A percentile compares a stretch with the other conserved stretches of the same genome.
Evolutionary conservation across 495 filamentous ascomycete genomes (phyloP).

Genomic region (Penicillium soppii): DNA sequence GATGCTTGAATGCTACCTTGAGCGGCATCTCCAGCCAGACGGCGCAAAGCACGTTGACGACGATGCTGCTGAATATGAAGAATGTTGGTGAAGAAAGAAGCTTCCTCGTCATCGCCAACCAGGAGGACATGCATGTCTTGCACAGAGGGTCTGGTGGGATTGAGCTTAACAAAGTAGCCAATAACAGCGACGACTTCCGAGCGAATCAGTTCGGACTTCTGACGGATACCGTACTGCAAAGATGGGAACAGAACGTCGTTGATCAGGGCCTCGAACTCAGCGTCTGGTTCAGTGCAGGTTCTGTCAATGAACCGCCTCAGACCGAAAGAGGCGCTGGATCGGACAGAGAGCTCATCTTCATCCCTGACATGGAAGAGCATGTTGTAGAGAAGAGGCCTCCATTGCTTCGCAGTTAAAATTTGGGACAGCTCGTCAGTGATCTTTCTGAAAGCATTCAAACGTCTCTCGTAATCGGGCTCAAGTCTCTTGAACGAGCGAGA

Average conservation of each 20-base stretch:
- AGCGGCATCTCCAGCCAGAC: constrained; percentile 64
- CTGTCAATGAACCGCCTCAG: constrained; percentile 78
- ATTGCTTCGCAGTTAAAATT: constrained; percentile 69
- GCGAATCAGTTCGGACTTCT: constrained; percentile 79
- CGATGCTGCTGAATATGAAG: constrained; percentile 88
- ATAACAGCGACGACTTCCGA: constrained; percentile 76
- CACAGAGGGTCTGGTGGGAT: constrained; percentile 66
- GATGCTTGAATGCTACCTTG: constrained; percentile 63
- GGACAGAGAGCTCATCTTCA: constrained; percentile 81
- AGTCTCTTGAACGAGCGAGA: constrained; percentile 65
- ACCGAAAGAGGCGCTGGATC: constrained; percentile 79
- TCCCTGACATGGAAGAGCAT: constrained; percentile 85
- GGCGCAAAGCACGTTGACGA: constrained; percentile 77
- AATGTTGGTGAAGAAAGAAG: constrained; percentile 90
- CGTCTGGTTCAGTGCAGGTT: constrained; percentile 32
- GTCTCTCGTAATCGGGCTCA: constrained; percentile 81
- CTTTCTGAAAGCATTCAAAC: constrained; percentile 70
- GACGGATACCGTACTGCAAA: constrained; percentile 69
- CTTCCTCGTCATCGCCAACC: constrained; percentile 76
- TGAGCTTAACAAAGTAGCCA: constrained; percentile 70
- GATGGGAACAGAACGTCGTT: constrained; percentile 67
- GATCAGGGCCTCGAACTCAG: constrained; percentile 53
- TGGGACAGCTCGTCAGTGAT: constrained; percentile 59
- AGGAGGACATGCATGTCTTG: constrained; percentile 74
- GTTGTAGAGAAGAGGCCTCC: constrained; percentile 88